A percentile compares a stretch with the other conserved stretches of the same genome.
These are phyloP conservation scores for Trichoderma sp. DNA, from an alignment of 2,329 filamentous ascomycete genomes.

Conservation along the genomic window DNA sequence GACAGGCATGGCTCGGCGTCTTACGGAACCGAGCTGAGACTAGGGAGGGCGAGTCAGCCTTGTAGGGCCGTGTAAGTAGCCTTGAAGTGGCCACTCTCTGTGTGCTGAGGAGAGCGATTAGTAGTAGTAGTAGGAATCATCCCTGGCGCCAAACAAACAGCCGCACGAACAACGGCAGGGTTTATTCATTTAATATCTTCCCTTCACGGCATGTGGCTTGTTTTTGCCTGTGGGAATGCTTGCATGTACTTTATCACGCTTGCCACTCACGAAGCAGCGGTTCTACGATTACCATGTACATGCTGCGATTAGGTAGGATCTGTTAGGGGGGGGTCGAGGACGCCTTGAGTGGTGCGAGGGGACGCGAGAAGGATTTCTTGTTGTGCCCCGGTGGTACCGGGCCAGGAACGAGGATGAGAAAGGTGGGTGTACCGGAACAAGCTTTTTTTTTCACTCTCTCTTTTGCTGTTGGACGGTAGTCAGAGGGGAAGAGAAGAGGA, in stretches of 20 bases:
- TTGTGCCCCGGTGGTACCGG: neutral
- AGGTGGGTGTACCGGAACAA: neutral
- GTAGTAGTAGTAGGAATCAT: neutral
- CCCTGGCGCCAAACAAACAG: neutral
- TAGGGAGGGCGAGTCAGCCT: conserved; percentile 17
- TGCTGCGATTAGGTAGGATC: neutral
- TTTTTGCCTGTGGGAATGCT: neutral
- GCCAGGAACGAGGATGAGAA: neutral
- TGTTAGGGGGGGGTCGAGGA: neutral
- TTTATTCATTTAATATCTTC: neutral
- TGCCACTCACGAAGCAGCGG: neutral
- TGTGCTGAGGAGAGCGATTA: neutral
- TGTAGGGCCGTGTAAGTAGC: conserved; percentile 24
- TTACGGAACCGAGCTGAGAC: neutral
- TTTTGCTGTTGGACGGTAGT: neutral
- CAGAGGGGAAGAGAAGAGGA: neutral
- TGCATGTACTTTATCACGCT: neutral
- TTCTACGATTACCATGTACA: neutral
- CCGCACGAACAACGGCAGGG: neutral
- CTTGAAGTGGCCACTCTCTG: neutral
- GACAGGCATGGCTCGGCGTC: conserved; percentile 10
- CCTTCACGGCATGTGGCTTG: neutral
- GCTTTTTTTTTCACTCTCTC: neutral
- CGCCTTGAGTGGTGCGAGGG: conserved; percentile 3
- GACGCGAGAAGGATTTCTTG: neutral